A percentile compares a stretch with the other conserved stretches of the same genome.
Conservation (phyloP, 73 alveolate species). For the Diophrys appendiculata region DNA sequence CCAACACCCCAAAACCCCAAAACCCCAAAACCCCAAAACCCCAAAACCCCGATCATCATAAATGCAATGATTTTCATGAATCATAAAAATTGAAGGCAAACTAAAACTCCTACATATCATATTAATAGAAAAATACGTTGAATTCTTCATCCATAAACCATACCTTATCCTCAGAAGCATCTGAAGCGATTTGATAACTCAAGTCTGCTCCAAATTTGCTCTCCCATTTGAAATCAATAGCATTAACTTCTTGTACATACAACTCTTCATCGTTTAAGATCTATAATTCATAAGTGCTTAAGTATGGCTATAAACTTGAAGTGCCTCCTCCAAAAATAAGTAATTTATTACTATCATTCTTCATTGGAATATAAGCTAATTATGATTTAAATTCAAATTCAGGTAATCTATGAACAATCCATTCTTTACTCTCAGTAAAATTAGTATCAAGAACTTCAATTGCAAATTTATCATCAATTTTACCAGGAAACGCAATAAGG, state of each 20-base stretch:
- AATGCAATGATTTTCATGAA: background rate
- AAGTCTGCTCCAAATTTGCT: background rate
- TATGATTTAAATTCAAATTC: no score
- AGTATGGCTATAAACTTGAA: background rate
- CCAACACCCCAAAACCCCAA: no score
- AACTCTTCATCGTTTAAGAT: background rate
- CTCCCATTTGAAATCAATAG: background rate
- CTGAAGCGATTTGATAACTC: background rate
- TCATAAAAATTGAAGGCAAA: background rate
- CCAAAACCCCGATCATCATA: background rate
- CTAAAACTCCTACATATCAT: background rate
- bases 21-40: conserved; percentile 5
- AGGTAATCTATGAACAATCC: no score
- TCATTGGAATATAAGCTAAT: no score
- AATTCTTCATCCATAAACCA: background rate
- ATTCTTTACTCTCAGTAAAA: no score
- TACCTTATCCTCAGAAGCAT: background rate
- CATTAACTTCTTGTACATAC: background rate
- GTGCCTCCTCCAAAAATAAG: background rate
- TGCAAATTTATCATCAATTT: background rate
- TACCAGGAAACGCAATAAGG: background rate
- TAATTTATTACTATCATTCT: background rate
- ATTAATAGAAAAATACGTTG: background rate
- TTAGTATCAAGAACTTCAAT: background rate
- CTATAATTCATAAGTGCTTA: background rate